phyloP scores from a whole-genome alignment of 495 filamentous ascomycete species.

The Penicillium nucicola region DNA sequence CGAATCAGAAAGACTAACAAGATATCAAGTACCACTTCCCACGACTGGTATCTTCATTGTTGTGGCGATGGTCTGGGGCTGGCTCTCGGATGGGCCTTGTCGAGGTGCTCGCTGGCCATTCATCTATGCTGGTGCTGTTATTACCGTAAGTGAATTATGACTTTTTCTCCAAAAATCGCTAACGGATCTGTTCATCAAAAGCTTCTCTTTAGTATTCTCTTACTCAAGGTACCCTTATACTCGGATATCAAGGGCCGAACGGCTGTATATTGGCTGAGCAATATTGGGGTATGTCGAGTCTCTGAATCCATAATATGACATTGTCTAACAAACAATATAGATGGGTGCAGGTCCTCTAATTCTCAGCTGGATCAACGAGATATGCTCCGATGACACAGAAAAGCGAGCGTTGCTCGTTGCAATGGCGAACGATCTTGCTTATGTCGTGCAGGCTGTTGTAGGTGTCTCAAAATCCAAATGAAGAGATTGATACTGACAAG shows the following conservation, averaged over 20 bases:
- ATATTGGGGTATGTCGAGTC: constrained; percentile 14
- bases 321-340: constrained; percentile 1
- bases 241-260: constrained; percentile 25
- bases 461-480: background rate
- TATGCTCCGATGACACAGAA: constrained; percentile 26
- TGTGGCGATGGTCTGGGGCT: constrained; percentile 31
- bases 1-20: background rate
- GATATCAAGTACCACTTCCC: constrained; percentile 11
- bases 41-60: constrained; percentile 31
- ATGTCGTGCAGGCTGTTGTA: constrained; percentile 29
- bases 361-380: constrained; percentile 28
- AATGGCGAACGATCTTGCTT: constrained; percentile 22
- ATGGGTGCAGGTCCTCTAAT: constrained; percentile 22
- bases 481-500: background rate
- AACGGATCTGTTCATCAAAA: background rate
- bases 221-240: constrained; percentile 36
- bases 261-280: constrained; percentile 27
- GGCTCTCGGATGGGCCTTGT: constrained; percentile 32
- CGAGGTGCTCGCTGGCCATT: constrained; percentile 35
- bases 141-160: constrained; percentile 18
- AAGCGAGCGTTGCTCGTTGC: constrained; percentile 23
- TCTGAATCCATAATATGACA: background rate
- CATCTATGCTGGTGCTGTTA: constrained; percentile 30
- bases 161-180: background rate
- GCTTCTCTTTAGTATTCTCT: constrained; percentile 26